Evolutionary conservation across 129 eudicot species (phyloP).

Genomic region (Flaveria sonorensis): DNA sequence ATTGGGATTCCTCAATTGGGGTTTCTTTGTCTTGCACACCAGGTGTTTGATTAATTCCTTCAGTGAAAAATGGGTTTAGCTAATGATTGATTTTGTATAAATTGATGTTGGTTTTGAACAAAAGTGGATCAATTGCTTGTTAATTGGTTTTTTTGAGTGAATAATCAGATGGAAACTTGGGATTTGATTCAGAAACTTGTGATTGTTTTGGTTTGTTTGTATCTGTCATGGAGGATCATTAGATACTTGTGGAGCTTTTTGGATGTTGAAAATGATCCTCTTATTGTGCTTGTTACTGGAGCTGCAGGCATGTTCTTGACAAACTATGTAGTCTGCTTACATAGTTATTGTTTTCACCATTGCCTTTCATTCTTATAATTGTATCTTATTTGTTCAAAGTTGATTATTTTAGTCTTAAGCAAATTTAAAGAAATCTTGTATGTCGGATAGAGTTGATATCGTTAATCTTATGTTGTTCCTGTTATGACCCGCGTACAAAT

Average conservation of each 20-base stretch:
- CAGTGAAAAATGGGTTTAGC: constrained; percentile 18
- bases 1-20: constrained; percentile 21
- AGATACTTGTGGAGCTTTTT: constrained; percentile 69
- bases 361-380: not conserved
- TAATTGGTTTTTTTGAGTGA: constrained; percentile 11
- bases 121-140: not conserved
- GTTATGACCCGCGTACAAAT: not conserved
- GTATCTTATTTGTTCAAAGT: not conserved
- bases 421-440: too few species aligned
- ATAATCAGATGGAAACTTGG: constrained; percentile 47
- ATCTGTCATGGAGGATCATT: constrained; percentile 65
- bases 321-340: not conserved
- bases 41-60: constrained; percentile 35
- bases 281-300: constrained; percentile 75
- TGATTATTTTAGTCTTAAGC: not conserved
- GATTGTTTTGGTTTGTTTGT: constrained; percentile 50
- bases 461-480: too few species aligned
- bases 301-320: constrained; percentile 82
- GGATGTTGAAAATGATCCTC: constrained; percentile 70
- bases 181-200: constrained; percentile 54
- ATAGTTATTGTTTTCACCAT: not conserved
- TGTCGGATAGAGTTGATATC: too few species aligned
- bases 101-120: constrained; percentile 23
- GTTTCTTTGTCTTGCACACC: constrained; percentile 42
- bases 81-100: constrained; percentile 18